Evolutionary conservation across 2,329 filamentous ascomycete species (phyloP).

Genomic region (Hypoxylon sp.): DNA sequence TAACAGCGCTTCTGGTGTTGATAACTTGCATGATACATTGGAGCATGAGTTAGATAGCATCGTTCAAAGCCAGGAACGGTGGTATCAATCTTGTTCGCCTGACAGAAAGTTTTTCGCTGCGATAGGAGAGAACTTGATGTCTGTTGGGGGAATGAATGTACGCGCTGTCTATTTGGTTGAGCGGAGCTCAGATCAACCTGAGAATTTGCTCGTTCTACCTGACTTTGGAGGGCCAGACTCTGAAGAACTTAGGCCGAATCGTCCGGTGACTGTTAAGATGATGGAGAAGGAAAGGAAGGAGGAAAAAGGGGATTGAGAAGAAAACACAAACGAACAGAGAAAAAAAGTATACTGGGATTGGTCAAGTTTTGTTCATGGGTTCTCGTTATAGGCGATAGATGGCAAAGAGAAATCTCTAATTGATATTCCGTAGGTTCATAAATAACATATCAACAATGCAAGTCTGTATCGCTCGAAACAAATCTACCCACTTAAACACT

Average conservation of each 20-base stretch:
- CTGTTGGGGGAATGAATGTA: neutral
- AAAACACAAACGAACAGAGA: no score
- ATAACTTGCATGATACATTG: no score
- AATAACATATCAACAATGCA: neutral
- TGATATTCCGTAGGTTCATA: neutral
- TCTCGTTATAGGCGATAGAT: neutral
- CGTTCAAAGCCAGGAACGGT: neutral
- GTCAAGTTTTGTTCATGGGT: no score
- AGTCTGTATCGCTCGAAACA: constrained; percentile 22
- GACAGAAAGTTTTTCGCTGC: neutral
- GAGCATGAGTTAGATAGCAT: neutral
- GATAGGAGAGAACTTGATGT: neutral
- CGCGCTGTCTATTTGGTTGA: neutral
- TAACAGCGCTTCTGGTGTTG: no score
- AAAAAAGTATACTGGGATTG: no score
- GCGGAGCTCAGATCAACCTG: no score
- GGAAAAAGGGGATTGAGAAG: no score
- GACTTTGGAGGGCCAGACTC: no score
- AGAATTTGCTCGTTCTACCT: no score
- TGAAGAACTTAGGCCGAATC: no score
- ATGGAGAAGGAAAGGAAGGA: no score
- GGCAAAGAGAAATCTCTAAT: neutral
- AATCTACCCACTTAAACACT: constrained; percentile 5
- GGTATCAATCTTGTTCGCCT: neutral
- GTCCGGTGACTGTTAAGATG: no score